Conservation (phyloP, 306 rosid genomes). For the Medicago ruthenica region DNA sequence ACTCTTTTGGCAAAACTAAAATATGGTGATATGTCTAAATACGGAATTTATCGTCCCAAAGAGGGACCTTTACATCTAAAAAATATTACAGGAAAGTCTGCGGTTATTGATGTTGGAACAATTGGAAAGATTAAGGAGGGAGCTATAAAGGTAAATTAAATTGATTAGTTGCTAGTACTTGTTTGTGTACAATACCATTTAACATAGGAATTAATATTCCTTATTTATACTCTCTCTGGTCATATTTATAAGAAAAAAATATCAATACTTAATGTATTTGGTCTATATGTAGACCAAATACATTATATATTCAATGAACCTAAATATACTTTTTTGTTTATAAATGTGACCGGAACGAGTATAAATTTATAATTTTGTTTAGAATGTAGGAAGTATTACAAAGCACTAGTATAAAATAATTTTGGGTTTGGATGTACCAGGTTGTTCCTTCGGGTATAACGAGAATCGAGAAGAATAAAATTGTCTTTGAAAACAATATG, state of each 20-base stretch:
- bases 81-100: constrained; percentile 44
- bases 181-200: not conserved
- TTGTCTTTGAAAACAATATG: constrained; percentile 47
- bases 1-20: not conserved
- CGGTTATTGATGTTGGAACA: constrained; percentile 62
- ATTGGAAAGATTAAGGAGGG: constrained; percentile 49
- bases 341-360: too few species aligned
- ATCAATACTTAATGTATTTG: too few species aligned
- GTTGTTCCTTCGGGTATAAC: constrained; percentile 49
- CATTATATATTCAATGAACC: too few species aligned
- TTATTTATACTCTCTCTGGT: not conserved
- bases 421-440: constrained; percentile 17
- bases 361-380: too few species aligned
- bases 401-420: not conserved
- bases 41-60: constrained; percentile 48
- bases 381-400: too few species aligned
- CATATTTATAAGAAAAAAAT: too few species aligned
- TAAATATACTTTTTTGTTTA: too few species aligned
- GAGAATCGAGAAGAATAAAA: constrained; percentile 48
- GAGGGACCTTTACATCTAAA: constrained; percentile 58
- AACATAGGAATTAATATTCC: not conserved
- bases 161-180: not conserved
- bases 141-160: constrained; percentile 51
- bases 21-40: constrained; percentile 50
- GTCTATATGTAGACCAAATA: too few species aligned